phyloP scores from a whole-genome alignment of 495 filamentous ascomycete species.

The Astrothelium subdiscretum region DNA sequence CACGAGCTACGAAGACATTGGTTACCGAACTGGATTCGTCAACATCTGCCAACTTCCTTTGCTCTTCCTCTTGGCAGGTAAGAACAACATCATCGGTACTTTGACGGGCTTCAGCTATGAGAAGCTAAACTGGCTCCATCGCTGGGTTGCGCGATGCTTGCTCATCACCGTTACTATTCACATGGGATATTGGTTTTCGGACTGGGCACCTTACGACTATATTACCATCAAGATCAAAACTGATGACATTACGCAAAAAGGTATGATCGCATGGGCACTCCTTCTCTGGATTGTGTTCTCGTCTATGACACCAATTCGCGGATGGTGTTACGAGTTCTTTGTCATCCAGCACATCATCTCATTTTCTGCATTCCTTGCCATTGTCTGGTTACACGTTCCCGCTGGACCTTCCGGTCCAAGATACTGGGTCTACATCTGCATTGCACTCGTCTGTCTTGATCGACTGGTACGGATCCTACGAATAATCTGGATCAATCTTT shows the following conservation, averaged over 20 bases:
- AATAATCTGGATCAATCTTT: constrained; percentile 55
- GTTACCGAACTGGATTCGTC: constrained; percentile 65
- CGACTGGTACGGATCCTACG: constrained; percentile 42
- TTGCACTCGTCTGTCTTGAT: constrained; percentile 60
- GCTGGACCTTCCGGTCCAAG: constrained; percentile 26
- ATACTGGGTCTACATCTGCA: constrained; percentile 58
- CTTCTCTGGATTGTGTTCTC: constrained; percentile 60
- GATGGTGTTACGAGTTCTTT: constrained; percentile 66
- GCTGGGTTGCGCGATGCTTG: constrained; percentile 15
- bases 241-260: constrained; percentile 53
- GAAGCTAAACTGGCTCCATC: constrained; percentile 16
- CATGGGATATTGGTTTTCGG: constrained; percentile 56
- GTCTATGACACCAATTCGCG: constrained; percentile 55
- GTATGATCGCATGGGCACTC: constrained; percentile 63
- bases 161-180: constrained; percentile 61
- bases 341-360: constrained; percentile 67
- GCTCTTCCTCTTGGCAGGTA: constrained; percentile 15
- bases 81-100: constrained; percentile 15
- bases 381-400: constrained; percentile 57
- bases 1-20: constrained; percentile 56
- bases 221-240: constrained; percentile 48
- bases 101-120: constrained; percentile 17
- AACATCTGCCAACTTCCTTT: constrained; percentile 41
- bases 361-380: constrained; percentile 54
- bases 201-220: constrained; percentile 56